Percentiles rank a stretch among this genome's conserved stretches.
phyloP scores from a whole-genome alignment of 345 rosid genomes.

The Syzygium jambos region DNA sequence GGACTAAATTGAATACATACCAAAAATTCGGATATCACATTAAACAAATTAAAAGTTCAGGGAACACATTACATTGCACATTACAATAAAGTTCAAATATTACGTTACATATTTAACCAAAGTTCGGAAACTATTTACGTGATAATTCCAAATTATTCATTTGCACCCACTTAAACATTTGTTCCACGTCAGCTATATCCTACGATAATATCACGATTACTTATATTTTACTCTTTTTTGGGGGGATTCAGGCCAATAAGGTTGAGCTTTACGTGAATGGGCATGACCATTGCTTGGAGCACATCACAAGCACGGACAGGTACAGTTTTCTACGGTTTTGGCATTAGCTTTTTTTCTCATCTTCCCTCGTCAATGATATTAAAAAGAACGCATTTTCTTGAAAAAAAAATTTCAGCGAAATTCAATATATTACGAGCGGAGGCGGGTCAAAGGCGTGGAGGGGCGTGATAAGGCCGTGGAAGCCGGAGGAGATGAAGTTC shows the following conservation, averaged over 20 bases:
- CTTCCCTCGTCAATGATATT: neutral
- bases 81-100: no score
- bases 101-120: no score
- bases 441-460: slow-evolving; percentile 89
- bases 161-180: neutral
- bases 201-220: neutral
- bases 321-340: neutral
- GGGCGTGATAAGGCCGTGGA: slow-evolving; percentile 33
- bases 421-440: slow-evolving; percentile 60
- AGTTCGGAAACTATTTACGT: no score
- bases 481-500: slow-evolving; percentile 40
- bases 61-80: no score
- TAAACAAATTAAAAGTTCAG: no score
- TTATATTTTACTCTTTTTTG: neutral
- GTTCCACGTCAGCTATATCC: neutral
- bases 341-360: neutral
- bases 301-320: slow-evolving; percentile 54
- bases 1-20: no score
- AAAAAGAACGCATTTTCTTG: neutral
- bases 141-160: neutral
- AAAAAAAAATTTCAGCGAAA: slow-evolving; percentile 20
- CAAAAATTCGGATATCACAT: no score
- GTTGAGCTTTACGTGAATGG: slow-evolving; percentile 75
- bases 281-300: slow-evolving; percentile 84
- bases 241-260: slow-evolving; percentile 24